Evolutionary conservation across 2,329 filamentous ascomycete genomes (phyloP).

Genomic region (Penicillium sp.): DNA sequence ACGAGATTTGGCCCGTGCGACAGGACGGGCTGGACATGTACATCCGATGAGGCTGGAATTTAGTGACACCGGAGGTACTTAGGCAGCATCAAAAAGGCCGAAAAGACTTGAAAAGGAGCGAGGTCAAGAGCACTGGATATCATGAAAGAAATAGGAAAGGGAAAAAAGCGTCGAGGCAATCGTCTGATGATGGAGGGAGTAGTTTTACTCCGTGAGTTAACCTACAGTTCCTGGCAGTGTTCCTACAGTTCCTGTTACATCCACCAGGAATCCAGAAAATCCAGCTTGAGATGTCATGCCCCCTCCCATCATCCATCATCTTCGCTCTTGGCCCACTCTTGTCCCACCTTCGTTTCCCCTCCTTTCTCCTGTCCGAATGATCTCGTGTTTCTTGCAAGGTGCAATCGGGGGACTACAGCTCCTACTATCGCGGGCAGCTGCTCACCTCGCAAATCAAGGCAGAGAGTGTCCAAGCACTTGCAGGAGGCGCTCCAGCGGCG

Average conservation of each 20-base stretch:
- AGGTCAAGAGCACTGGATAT: background rate
- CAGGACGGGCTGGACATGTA: background rate
- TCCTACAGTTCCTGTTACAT: background rate
- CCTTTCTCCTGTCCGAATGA: background rate
- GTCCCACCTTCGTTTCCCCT: background rate
- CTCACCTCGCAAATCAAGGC: conserved; percentile 1
- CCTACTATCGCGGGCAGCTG: background rate
- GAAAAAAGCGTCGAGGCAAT: background rate
- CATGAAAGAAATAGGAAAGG: background rate
- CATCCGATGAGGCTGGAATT: conserved; percentile 1
- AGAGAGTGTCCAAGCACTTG: conserved; percentile 3
- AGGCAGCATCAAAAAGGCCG: background rate
- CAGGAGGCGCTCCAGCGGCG: background rate
- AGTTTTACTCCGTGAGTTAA: background rate
- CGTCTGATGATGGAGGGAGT: background rate
- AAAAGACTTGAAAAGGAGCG: too few relatives aligned
- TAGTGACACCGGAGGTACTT: background rate
- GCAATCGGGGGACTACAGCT: background rate
- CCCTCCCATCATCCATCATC: background rate
- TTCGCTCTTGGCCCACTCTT: background rate
- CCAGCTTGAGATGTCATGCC: background rate
- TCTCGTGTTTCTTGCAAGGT: background rate
- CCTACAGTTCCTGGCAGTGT: background rate
- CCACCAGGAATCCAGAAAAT: background rate
- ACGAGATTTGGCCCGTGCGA: conserved; percentile 16